A percentile compares a stretch with the other conserved stretches of the same genome.
phyloP scores from a whole-genome alignment of 1,284 basidiomycete species.

The Bjerkandera adusta region DNA sequence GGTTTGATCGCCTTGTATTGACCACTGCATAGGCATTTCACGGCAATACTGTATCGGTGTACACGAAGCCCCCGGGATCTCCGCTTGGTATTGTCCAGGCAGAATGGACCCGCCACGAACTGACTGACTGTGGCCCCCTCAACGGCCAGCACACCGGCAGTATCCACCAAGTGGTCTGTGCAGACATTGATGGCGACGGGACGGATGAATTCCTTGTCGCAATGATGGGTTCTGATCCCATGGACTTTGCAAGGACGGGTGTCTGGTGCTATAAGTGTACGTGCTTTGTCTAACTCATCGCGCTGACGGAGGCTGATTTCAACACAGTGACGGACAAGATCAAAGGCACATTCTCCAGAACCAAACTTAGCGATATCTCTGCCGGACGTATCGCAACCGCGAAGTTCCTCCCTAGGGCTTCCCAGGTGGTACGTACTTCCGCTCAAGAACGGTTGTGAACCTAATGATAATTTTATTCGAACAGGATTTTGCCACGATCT shows the following conservation, averaged over 20 bases:
- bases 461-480: not conserved
- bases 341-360: constrained; percentile 21
- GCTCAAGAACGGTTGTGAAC: too few relatives aligned
- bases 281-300: constrained; percentile 5
- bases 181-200: constrained; percentile 16
- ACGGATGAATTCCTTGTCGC: constrained; percentile 25
- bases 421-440: not conserved
- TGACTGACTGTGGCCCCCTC: constrained; percentile 29
- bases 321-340: constrained; percentile 20
- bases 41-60: constrained; percentile 30
- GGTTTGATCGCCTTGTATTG: not conserved
- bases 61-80: constrained; percentile 21
- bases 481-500: constrained; percentile 30
- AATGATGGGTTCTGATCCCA: constrained; percentile 24
- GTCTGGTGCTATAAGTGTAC: constrained; percentile 20
- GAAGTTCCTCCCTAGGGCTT: constrained; percentile 1
- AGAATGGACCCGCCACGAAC: constrained; percentile 26
- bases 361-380: constrained; percentile 25
- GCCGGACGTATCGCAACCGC: constrained; percentile 27
- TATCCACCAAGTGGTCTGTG: constrained; percentile 25
- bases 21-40: constrained; percentile 29
- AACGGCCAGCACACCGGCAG: constrained; percentile 25
- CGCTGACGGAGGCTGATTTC: constrained; percentile 16
- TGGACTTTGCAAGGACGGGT: constrained; percentile 7
- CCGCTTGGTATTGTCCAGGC: constrained; percentile 19